phyloP scores from a whole-genome alignment of 2,329 filamentous ascomycete genomes.

The Chaetomium olivaceum region DNA sequence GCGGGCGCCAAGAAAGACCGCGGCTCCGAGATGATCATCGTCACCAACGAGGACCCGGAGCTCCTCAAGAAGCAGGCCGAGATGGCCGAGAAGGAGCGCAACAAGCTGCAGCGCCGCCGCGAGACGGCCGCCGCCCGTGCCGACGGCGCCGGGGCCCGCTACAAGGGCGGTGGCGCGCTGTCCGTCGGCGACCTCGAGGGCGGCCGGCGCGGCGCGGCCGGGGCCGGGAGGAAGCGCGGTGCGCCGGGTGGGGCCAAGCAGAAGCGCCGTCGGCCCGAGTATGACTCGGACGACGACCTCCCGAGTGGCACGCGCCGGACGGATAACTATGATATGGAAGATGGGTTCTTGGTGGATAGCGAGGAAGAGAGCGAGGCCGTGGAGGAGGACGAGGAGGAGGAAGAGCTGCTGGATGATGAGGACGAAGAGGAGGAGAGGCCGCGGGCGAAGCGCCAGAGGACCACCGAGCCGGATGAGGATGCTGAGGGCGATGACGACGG shows the following conservation, averaged over 20 bases:
- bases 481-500: conserved; percentile 57
- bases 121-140: conserved; percentile 68
- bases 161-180: conserved; percentile 55
- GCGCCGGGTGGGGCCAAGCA: conserved; percentile 50
- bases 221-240: conserved; percentile 51
- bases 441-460: conserved; percentile 53
- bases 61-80: conserved; percentile 73
- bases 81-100: conserved; percentile 70
- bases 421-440: conserved; percentile 50
- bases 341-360: conserved; percentile 75
- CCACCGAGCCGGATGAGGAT: conserved; percentile 50
- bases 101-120: conserved; percentile 63
- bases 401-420: conserved; percentile 56
- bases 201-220: conserved; percentile 52
- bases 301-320: conserved; percentile 61
- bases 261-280: conserved; percentile 61
- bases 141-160: conserved; percentile 52
- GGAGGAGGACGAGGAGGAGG: conserved; percentile 63
- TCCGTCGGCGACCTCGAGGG: conserved; percentile 71
- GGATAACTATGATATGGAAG: conserved; percentile 77
- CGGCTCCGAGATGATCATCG: conserved; percentile 66
- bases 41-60: conserved; percentile 72
- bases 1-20: conserved; percentile 60
- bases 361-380: conserved; percentile 68
- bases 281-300: conserved; percentile 76